phyloP scores from a whole-genome alignment of 192 early-diverging fungal species.

The Haplosporangium gracile region DNA sequence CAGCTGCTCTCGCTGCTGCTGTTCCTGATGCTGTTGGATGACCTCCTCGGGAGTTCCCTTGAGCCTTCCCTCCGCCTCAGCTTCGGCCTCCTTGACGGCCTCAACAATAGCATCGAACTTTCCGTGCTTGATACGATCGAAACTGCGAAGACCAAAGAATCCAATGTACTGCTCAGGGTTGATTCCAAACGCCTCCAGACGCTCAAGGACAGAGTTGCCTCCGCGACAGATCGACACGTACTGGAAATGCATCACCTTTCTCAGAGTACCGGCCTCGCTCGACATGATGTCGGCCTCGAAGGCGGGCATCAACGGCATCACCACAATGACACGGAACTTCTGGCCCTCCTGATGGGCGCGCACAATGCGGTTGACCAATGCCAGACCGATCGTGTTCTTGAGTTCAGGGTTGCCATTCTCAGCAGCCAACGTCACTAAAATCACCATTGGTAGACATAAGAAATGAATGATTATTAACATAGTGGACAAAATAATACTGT shows the following conservation, averaged over 20 bases:
- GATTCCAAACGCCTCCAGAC: constrained; percentile 70
- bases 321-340: constrained; percentile 81
- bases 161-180: constrained; percentile 74
- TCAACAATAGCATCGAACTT: constrained; percentile 23
- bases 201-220: constrained; percentile 74
- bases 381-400: constrained; percentile 71
- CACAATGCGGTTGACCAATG: constrained; percentile 80
- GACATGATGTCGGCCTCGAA: constrained; percentile 87
- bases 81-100: constrained; percentile 24
- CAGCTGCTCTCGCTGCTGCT: not conserved
- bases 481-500: not conserved
- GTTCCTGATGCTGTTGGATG: not conserved
- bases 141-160: constrained; percentile 82
- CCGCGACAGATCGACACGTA: constrained; percentile 84
- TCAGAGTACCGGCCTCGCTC: constrained; percentile 75
- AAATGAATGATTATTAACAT: not conserved
- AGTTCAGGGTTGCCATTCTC: constrained; percentile 57
- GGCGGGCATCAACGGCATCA: constrained; percentile 88
- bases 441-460: not conserved
- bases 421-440: constrained; percentile 46
- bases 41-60: not conserved
- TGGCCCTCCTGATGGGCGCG: constrained; percentile 75
- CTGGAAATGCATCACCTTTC: constrained; percentile 86
- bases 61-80: constrained; percentile 8
- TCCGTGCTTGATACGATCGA: constrained; percentile 71